Evolutionary conservation across 768 basidiomycete genomes (phyloP).

Genomic region (Collybiopsis confluens): DNA sequence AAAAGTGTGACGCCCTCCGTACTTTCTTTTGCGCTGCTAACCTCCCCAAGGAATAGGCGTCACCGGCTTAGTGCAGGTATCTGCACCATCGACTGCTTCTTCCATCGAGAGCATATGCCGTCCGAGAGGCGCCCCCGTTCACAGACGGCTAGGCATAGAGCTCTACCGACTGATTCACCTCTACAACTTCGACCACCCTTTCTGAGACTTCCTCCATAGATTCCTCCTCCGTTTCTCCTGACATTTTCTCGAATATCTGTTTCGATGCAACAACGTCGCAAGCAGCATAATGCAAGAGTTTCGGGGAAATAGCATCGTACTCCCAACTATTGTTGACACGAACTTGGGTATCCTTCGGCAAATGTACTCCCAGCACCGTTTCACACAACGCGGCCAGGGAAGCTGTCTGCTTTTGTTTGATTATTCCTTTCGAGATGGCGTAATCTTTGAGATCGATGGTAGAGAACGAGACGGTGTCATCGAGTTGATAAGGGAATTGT

Average conservation of each 20-base stretch:
- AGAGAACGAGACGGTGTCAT: slow-evolving; percentile 1
- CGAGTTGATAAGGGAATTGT: slow-evolving; percentile 10
- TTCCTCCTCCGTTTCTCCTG: too few species aligned
- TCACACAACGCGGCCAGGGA: slow-evolving; percentile 6
- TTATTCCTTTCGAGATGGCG: slow-evolving; percentile 5
- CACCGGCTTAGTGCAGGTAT: too few species aligned
- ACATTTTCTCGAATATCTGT: slow-evolving; percentile 5
- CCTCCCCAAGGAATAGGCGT: too few species aligned
- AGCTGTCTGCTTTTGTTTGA: slow-evolving; percentile 7
- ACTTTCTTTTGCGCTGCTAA: too few species aligned
- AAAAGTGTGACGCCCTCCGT: too few species aligned
- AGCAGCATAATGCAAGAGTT: slow-evolving; percentile 10
- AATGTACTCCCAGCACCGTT: slow-evolving; percentile 5
- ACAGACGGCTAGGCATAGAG: too few species aligned
- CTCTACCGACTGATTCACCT: background rate
- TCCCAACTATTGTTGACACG: slow-evolving; percentile 17
- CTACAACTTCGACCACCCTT: background rate
- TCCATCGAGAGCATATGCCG: too few species aligned
- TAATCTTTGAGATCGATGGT: slow-evolving; percentile 14
- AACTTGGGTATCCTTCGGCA: slow-evolving; percentile 8
- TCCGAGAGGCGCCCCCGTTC: too few species aligned
- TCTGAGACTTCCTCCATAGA: background rate
- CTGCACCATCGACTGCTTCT: too few species aligned
- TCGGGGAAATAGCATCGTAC: slow-evolving; percentile 1
- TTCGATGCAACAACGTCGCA: slow-evolving; percentile 11